Evolutionary conservation across 2,329 filamentous ascomycete genomes (phyloP).

Genomic region (Fusarium penzigii): DNA sequence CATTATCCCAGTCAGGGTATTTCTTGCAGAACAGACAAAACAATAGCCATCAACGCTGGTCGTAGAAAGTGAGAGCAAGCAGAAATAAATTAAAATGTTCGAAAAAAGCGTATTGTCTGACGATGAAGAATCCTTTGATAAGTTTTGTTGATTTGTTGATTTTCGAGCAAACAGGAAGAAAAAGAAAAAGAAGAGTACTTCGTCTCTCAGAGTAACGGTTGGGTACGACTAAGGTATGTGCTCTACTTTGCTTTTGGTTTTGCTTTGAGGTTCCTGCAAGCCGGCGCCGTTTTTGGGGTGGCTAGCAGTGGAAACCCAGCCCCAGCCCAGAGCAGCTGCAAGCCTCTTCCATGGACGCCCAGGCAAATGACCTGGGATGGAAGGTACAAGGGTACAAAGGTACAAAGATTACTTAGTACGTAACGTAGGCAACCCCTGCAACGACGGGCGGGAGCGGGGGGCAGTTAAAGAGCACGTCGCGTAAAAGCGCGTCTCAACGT

Average conservation of each 20-base stretch:
- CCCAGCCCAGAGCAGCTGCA: background rate
- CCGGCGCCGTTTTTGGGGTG: background rate
- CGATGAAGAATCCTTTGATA: no score
- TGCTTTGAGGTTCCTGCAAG: conserved; percentile 5
- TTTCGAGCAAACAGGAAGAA: conserved; percentile 1
- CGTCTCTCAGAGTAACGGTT: conserved; percentile 15
- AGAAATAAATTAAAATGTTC: background rate
- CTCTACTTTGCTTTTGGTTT: conserved; percentile 7
- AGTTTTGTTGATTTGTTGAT: conserved; percentile 8
- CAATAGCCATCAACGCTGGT: conserved; percentile 20
- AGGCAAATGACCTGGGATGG: no score
- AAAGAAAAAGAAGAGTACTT: conserved; percentile 10
- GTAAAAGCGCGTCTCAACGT: conserved; percentile 17
- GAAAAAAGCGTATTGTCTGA: background rate
- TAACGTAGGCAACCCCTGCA: conserved; percentile 1
- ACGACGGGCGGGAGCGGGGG: conserved; percentile 7
- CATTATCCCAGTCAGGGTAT: conserved; percentile 22
- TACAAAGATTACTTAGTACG: no score
- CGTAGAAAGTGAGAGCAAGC: no score
- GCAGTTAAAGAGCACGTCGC: conserved; percentile 5
- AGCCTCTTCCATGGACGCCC: background rate
- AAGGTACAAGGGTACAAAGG: no score
- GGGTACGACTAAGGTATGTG: conserved; percentile 7
- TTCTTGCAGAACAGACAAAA: conserved; percentile 10
- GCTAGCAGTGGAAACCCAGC: background rate